Evolutionary conservation across 208 protist species (phyloP), one percentile per base, ranked within the genome.

Genomic region (Herpetomonas samuelpessoai): DNA sequence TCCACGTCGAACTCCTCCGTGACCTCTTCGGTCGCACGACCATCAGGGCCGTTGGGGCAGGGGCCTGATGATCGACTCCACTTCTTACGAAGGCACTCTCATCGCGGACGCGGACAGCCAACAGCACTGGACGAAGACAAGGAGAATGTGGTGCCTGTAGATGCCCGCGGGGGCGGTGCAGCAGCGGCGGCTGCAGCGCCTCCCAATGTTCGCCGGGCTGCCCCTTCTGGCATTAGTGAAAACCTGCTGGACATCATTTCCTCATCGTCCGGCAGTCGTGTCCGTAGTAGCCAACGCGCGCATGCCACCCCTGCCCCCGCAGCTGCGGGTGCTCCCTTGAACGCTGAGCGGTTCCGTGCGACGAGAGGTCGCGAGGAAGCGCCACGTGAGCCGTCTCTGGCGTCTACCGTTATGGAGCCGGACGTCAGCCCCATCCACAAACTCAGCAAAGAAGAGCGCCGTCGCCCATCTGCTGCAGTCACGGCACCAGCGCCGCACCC

Each of bases 401-500:
- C 25, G 28, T 61, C 72, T 19, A 74, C 75, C 18, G 16, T 82
- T 7, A 57, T 68, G 47, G 78, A 77, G 25, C 72, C 77, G 0
- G 61, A 91, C 25, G 38, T 88, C 9, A 87, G 79, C 26, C 68
- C 84, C 26, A 86, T 91, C 21, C 22, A 75, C 39, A 41, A 41
- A 41, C 70, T 68, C 41, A 71, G 79, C 47, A 67, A 66, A 25
- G 75, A 74, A 60, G 58, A 68, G 47, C 55, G 35, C 28, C 35
- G 35, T 14, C 6, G 35, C 6, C 35, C 35, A 6, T 41, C 35
- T 41, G 35, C 35, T 41, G 35, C 14, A 6, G 14, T 18, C 9
- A 14, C 58, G 35, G 45, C 58, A 35, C 28, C 58, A 64, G 35
- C 35, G 14, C 35, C 35, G 14, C 6, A 6, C 9, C 35, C 35